Evolutionary conservation across 2,329 filamentous ascomycete genomes (phyloP).

Genomic region (Fusarium praegraminearum): DNA sequence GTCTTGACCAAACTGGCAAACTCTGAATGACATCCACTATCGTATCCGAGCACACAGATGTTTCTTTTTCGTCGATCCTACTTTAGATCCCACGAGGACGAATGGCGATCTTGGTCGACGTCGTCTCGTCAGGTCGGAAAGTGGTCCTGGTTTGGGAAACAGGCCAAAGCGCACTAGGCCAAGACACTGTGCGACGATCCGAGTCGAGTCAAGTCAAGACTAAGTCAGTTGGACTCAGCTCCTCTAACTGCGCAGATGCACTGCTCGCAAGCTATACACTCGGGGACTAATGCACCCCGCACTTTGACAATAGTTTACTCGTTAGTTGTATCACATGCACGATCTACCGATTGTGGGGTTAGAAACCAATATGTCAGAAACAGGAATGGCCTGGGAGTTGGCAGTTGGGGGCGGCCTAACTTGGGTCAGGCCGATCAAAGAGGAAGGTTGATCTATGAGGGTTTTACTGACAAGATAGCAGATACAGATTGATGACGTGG

Average conservation of each 20-base stretch:
- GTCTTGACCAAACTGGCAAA: conserved; percentile 14
- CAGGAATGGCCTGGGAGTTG: not conserved
- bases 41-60: not conserved
- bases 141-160: conserved; percentile 33
- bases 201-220: not conserved
- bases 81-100: not conserved
- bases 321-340: conserved; percentile 4
- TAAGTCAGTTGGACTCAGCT: not conserved
- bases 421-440: not conserved
- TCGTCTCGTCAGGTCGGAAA: conserved; percentile 30
- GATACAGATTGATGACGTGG: not conserved
- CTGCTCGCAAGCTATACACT: conserved; percentile 27
- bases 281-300: conserved; percentile 36
- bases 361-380: not conserved
- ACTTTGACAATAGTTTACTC: not conserved
- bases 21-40: not conserved
- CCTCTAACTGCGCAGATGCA: conserved; percentile 10
- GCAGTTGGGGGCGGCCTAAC: not conserved
- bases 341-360: conserved; percentile 14
- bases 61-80: not conserved
- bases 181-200: not conserved
- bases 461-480: not conserved
- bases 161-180: not conserved
- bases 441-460: not conserved
- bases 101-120: conserved; percentile 2